Percentiles rank a stretch among this genome's conserved stretches.
Conservation (phyloP, 495 filamentous ascomycete species). For the Hypoxylon fuscum region DNA sequence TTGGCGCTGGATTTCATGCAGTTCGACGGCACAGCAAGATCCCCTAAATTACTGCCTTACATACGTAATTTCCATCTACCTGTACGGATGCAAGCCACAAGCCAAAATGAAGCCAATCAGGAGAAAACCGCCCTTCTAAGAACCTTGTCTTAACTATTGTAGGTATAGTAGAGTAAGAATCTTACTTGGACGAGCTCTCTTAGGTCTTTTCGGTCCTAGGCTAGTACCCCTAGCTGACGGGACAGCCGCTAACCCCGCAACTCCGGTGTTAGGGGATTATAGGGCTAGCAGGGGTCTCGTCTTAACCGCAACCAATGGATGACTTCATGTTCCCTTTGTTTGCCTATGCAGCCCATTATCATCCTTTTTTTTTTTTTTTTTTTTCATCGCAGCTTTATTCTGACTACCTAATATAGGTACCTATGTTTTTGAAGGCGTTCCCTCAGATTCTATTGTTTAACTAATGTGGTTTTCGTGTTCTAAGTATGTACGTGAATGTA, state of each 20-base stretch:
- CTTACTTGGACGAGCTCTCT: conserved; percentile 14
- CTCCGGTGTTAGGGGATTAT: conserved; percentile 19
- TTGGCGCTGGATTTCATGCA: conserved; percentile 2
- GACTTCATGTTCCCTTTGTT: conserved; percentile 5
- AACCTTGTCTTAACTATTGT: conserved; percentile 4
- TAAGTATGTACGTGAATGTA: too few relatives aligned
- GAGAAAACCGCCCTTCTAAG: background rate
- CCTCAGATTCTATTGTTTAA: too few relatives aligned
- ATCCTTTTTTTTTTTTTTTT: too few relatives aligned
- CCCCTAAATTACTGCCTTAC: conserved; percentile 2
- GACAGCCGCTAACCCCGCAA: conserved; percentile 32
- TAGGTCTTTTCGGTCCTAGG: conserved; percentile 3
- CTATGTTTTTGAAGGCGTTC: background rate
- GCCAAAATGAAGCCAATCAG: conserved; percentile 8
- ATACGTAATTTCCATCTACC: conserved; percentile 17
- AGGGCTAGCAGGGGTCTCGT: conserved; percentile 28
- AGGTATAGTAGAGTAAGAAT: conserved; percentile 11
- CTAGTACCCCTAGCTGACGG: conserved; percentile 6
- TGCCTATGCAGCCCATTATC: conserved; percentile 1
- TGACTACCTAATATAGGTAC: background rate
- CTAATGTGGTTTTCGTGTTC: too few relatives aligned
- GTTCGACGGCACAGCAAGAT: conserved; percentile 3
- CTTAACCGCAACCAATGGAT: conserved; percentile 27
- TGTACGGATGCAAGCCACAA: background rate
- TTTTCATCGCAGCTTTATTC: background rate